Evolutionary conservation across 768 basidiomycete genomes (phyloP), one percentile per base, ranked within the genome.

Genomic region (Boletus bicolor): DNA sequence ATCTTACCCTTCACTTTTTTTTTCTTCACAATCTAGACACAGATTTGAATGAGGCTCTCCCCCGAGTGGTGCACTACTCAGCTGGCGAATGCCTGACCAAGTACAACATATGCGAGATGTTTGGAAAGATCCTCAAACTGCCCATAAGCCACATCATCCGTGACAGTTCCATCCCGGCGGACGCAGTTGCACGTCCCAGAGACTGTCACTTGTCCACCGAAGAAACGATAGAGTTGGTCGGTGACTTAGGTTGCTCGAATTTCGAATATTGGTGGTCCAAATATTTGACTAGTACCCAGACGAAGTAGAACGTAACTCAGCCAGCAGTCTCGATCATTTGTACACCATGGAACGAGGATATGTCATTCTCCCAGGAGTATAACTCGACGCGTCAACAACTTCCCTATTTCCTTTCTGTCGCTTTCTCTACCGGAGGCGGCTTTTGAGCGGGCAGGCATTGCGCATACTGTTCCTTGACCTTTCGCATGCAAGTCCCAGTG

Each of bases 191-290:
- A 9, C 82, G 95, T 3, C 95, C 95, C 4, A 80, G 77, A 55
- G 87, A 98, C 65, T 89, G 89, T 57, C 87, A 85, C 59, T 73
- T 98, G 35, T 86, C 88, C 58, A 87, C 87, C 12, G 77, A 76
- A 50, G 87, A 87, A 65, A 88, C 92, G n/a, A 84, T 87, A 53
- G 77, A 79, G 49, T 68, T 97, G 26, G 62, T 85, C 24, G 82
- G 82, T 44, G 75, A 77, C n/a, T 74, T 90, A 38, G 82, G 78
- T 6, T 78, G 84, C 49, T 80, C 80, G 4, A 71, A 82, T 26
- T 97, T 98, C 66, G 89, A 87, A 67, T 82, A 86, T 58, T 96
- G 94, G 93, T 97, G 93, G 92, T 72, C 71, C 17, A 77, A 66
- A 15, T 73, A 84, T 61, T 64, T 88, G 62, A 65, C 52, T 11